phyloP scores from a whole-genome alignment of 805 yeast species.

The Suhomyces tanzawaensis region DNA sequence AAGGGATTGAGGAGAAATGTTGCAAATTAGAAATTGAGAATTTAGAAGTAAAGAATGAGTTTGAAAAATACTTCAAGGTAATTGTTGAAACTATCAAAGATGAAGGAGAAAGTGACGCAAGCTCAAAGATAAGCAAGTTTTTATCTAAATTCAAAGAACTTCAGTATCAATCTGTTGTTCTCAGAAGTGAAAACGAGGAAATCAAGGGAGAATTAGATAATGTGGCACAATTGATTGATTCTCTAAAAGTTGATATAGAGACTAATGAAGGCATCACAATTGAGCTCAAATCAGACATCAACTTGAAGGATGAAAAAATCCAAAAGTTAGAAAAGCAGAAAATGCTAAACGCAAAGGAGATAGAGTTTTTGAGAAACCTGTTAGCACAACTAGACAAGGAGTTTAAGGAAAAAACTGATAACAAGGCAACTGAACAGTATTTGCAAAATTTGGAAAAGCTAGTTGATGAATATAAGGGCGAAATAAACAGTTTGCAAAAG shows the following conservation, averaged over 20 bases:
- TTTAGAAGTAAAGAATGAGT: slow-evolving; percentile 44
- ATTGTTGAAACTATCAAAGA: slow-evolving; percentile 28
- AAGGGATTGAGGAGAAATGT: slow-evolving; percentile 42
- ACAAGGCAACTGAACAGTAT: slow-evolving; percentile 33
- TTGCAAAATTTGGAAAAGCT: slow-evolving; percentile 44
- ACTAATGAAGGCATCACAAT: slow-evolving; percentile 14
- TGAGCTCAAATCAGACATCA: slow-evolving; percentile 11
- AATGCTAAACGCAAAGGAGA: slow-evolving; percentile 54
- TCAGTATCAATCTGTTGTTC: slow-evolving; percentile 29
- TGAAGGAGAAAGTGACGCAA: slow-evolving; percentile 14
- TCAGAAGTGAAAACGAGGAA: slow-evolving; percentile 36
- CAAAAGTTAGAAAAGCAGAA: slow-evolving; percentile 50
- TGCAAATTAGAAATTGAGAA: slow-evolving; percentile 51
- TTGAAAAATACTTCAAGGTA: slow-evolving; percentile 45
- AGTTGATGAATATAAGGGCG: slow-evolving; percentile 54
- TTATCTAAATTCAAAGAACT: slow-evolving; percentile 37
- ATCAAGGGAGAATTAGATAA: slow-evolving; percentile 18
- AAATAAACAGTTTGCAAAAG: slow-evolving; percentile 43
- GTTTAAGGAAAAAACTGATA: slow-evolving; percentile 20
- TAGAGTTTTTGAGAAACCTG: slow-evolving; percentile 55
- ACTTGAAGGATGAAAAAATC: slow-evolving; percentile 16
- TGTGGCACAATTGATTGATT: slow-evolving; percentile 8
- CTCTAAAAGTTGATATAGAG: slow-evolving; percentile 6
- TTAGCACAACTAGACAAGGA: slow-evolving; percentile 47
- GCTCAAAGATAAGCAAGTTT: slow-evolving; percentile 15